Conservation (phyloP, 2,329 filamentous ascomycete species). For the Pseudogymnoascus sp. region DNA sequence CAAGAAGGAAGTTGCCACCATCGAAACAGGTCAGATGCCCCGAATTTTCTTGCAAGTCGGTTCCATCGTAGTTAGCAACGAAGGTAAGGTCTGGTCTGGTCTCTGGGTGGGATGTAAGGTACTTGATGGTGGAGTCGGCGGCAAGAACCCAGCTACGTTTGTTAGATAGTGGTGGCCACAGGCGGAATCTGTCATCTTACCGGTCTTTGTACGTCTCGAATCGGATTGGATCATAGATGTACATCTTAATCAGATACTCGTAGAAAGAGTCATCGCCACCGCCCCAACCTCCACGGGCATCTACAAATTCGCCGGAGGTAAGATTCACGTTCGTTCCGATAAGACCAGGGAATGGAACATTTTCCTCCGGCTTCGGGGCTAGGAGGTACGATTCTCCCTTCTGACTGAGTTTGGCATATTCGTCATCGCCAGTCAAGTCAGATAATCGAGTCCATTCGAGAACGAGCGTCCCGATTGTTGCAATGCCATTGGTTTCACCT, state of each 20-base stretch:
- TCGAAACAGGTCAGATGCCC: conserved; percentile 66
- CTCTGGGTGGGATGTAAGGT: conserved; percentile 61
- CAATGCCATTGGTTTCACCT: conserved; percentile 57
- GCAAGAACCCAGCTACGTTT: conserved; percentile 60
- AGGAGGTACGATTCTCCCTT: conserved; percentile 64
- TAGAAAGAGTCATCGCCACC: conserved; percentile 76
- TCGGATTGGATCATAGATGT: conserved; percentile 60
- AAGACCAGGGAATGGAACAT: conserved; percentile 69
- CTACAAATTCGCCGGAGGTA: conserved; percentile 55
- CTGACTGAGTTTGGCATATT: conserved; percentile 59
- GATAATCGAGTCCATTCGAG: conserved; percentile 78
- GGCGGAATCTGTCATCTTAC: not conserved
- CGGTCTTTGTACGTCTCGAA: conserved; percentile 59
- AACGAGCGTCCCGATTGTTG: conserved; percentile 68
- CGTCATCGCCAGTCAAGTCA: conserved; percentile 59
- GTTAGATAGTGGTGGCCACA: conserved; percentile 26
- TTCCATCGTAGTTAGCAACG: conserved; percentile 48
- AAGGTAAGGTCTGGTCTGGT: conserved; percentile 65
- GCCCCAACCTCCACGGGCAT: conserved; percentile 65
- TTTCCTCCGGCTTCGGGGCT: conserved; percentile 50
- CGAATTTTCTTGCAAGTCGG: conserved; percentile 36
- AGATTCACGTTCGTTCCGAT: conserved; percentile 61
- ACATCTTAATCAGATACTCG: conserved; percentile 90
- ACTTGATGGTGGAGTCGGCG: conserved; percentile 64
- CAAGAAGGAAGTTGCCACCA: conserved; percentile 78